Percentiles rank a stretch among this genome's conserved stretches.
phyloP scores from a whole-genome alignment of 106 monocot genomes.

The Apostasia ramifera region DNA sequence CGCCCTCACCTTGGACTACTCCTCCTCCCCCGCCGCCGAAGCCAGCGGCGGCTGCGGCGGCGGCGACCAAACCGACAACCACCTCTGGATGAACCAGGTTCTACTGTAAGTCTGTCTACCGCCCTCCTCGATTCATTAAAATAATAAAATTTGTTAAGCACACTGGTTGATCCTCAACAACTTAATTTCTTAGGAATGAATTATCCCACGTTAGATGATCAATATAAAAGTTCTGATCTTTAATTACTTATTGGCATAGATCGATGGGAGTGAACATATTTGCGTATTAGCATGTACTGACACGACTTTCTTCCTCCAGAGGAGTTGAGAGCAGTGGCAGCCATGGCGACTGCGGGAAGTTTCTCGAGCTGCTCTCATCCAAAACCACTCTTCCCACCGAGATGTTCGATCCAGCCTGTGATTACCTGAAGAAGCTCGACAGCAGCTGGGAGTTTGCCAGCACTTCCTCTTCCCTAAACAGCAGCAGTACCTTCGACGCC shows the following conservation, averaged over 20 bases:
- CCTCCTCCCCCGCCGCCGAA: conserved; percentile 19
- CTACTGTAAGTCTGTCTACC: conserved; percentile 55
- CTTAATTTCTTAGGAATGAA: too few species aligned
- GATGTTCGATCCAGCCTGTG: conserved; percentile 60
- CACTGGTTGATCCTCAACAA: too few species aligned
- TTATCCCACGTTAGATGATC: too few species aligned
- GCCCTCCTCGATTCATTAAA: background rate
- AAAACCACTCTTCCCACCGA: conserved; percentile 34
- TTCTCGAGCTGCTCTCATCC: conserved; percentile 50
- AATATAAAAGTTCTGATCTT: background rate
- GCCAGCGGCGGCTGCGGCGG: background rate
- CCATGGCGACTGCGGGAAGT: conserved; percentile 45
- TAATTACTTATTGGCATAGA: background rate
- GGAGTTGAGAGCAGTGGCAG: conserved; percentile 22
- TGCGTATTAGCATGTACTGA: background rate
- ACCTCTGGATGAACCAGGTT: conserved; percentile 69
- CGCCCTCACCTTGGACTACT: conserved; percentile 42
- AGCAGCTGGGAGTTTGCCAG: conserved; percentile 28
- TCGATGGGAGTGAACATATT: conserved; percentile 2
- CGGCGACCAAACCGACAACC: conserved; percentile 33
- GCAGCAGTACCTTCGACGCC: background rate
- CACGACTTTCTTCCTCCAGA: conserved; percentile 1
- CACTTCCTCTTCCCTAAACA: conserved; percentile 11
- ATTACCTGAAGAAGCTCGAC: conserved; percentile 70
- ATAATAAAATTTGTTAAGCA: background rate